Percentiles rank a stretch among this genome's conserved stretches.
Conservation (phyloP, 2,329 filamentous ascomycete genomes). For the Fusarium sp. region DNA sequence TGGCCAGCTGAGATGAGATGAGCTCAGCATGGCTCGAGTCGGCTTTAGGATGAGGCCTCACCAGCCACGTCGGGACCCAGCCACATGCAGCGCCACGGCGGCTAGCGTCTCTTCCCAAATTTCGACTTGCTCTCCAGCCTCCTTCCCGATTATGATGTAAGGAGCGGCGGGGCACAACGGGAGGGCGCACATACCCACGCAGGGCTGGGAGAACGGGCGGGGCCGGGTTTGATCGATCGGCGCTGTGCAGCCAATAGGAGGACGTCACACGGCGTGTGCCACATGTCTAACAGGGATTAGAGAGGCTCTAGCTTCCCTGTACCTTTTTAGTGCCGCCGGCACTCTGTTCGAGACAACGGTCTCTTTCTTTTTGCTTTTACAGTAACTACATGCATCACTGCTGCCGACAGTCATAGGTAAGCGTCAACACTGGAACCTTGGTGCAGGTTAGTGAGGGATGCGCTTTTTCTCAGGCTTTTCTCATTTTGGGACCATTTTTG, state of each 20-base stretch:
- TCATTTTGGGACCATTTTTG: neutral
- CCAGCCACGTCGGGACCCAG: neutral
- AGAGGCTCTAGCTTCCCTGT: constrained; percentile 38
- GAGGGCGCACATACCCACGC: constrained; percentile 21
- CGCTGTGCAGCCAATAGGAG: constrained; percentile 31
- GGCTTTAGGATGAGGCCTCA: constrained; percentile 1
- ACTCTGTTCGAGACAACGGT: constrained; percentile 6
- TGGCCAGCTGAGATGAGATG: neutral
- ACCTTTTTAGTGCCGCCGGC: constrained; percentile 1
- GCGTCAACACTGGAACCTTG: neutral
- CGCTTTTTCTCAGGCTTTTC: neutral
- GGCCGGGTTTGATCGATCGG: constrained; percentile 11
- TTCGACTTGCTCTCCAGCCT: constrained; percentile 4
- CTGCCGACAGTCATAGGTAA: neutral
- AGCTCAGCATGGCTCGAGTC: neutral
- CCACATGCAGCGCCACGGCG: constrained; percentile 19
- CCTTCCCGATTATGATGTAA: constrained; percentile 19
- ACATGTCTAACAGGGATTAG: constrained; percentile 49
- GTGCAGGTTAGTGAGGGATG: neutral
- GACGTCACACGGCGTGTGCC: constrained; percentile 26
- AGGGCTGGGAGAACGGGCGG: constrained; percentile 40
- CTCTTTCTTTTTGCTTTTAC: neutral
- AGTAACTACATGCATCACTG: neutral
- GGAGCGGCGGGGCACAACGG: neutral
- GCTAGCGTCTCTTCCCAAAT: neutral